Percentiles rank a stretch among this genome's conserved stretches.
Conservation (phyloP, 352 stramenopile species). For the Phytophthora pseudosyringae region DNA sequence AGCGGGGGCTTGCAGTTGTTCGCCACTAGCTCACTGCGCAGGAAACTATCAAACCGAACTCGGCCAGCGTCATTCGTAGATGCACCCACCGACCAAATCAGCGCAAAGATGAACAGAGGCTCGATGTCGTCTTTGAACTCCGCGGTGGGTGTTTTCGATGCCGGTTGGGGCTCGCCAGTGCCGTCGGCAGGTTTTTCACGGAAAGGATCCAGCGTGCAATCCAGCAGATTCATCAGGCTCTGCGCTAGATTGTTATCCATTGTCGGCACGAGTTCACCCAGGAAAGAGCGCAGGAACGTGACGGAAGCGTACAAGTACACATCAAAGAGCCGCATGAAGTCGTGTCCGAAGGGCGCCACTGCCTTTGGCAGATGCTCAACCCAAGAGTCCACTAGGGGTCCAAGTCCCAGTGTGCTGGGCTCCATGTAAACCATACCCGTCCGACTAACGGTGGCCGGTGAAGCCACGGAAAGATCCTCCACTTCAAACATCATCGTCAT, state of each 20-base stretch:
- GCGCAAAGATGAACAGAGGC: constrained; percentile 92
- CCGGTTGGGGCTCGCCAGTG: constrained; percentile 52
- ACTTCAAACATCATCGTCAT: constrained; percentile 99
- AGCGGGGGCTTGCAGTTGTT: constrained; percentile 67
- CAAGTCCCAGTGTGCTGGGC: constrained; percentile 90
- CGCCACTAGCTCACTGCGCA: constrained; percentile 84
- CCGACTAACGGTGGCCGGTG: constrained; percentile 93
- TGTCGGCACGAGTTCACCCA: constrained; percentile 91
- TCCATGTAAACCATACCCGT: constrained; percentile 98
- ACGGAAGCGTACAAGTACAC: constrained; percentile 92
- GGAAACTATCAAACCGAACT: constrained; percentile 88
- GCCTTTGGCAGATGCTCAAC: constrained; percentile 69
- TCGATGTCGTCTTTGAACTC: constrained; percentile 86
- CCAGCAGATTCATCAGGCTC: constrained; percentile 92
- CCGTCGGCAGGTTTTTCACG: constrained; percentile 56
- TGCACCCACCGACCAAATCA: constrained; percentile 93
- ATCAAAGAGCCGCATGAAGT: constrained; percentile 87
- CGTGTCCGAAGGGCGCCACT: constrained; percentile 26
- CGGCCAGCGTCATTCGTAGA: constrained; percentile 91
- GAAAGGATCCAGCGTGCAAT: constrained; percentile 88
- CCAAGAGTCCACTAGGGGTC: constrained; percentile 92
- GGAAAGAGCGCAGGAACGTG: constrained; percentile 85
- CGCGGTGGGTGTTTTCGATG: constrained; percentile 30
- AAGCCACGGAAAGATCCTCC: constrained; percentile 94
- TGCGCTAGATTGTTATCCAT: constrained; percentile 94